These are phyloP conservation scores for Hemerocallis citrina DNA, from an alignment of 106 monocot species.

Conservation along the genomic window DNA sequence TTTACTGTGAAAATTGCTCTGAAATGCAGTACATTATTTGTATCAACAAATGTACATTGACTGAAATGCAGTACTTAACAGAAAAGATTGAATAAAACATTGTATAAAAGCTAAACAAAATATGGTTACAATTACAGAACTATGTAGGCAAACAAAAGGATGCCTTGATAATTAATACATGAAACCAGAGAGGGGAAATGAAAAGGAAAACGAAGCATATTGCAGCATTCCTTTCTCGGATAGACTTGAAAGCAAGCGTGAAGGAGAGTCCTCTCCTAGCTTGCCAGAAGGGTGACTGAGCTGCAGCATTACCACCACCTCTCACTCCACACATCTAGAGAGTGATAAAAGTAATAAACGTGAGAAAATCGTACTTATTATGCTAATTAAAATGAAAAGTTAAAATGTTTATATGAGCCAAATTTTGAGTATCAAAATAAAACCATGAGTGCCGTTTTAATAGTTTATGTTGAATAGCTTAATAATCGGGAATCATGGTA, in stretches of 20 bases:
- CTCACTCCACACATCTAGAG: slow-evolving; percentile 58
- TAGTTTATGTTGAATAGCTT: background rate
- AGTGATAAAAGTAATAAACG: background rate
- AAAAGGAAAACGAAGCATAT: slow-evolving; percentile 3
- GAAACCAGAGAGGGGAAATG: slow-evolving; percentile 1
- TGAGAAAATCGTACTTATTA: no score
- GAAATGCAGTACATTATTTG: no score
- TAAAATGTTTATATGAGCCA: background rate
- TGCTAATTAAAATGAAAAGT: no score
- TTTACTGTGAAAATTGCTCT: no score
- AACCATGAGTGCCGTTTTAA: background rate
- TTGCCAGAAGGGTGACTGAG: slow-evolving; percentile 64
- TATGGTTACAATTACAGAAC: no score
- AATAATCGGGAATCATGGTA: no score
- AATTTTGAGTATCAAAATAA: slow-evolving; percentile 1
- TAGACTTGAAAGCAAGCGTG: slow-evolving; percentile 57
- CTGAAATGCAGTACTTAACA: no score
- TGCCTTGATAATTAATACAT: no score
- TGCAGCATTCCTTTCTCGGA: slow-evolving; percentile 69
- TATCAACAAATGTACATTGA: no score
- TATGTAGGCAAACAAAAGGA: no score
- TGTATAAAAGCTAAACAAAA: no score
- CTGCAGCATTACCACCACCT: slow-evolving; percentile 63
- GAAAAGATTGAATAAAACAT: no score
- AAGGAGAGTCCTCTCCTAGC: slow-evolving; percentile 41